Evolutionary conservation across 2,329 filamentous ascomycete genomes (phyloP).

Genomic region (Penicillium sp.): DNA sequence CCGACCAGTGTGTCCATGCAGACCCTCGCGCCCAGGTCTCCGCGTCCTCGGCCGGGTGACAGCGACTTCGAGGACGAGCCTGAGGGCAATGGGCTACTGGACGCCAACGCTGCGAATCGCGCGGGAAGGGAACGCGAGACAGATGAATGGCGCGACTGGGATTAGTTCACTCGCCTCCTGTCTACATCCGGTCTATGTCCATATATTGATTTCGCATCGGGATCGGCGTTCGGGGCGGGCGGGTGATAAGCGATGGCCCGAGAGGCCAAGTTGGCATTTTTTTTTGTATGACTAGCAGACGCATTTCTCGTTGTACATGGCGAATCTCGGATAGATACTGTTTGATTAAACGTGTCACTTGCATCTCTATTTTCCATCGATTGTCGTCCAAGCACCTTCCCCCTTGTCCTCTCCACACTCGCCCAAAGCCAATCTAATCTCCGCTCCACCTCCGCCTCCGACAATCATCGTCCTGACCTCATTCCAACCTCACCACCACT

Average conservation of each 20-base stretch:
- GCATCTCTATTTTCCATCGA: too few relatives aligned
- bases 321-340: too few relatives aligned
- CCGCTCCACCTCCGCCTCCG: neutral
- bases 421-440: constrained; percentile 1
- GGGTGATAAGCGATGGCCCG: constrained; percentile 7
- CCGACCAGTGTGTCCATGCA: constrained; percentile 45
- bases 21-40: constrained; percentile 41
- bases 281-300: constrained; percentile 5
- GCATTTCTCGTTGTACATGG: too few relatives aligned
- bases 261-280: constrained; percentile 12
- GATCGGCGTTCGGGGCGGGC: too few relatives aligned
- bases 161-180: constrained; percentile 24
- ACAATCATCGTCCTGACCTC: constrained; percentile 2
- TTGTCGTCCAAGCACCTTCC: too few relatives aligned
- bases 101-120: constrained; percentile 16
- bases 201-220: constrained; percentile 4
- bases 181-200: neutral
- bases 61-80: constrained; percentile 34
- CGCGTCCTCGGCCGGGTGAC: constrained; percentile 36
- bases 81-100: constrained; percentile 24
- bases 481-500: constrained; percentile 1
- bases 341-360: too few relatives aligned
- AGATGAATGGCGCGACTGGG: constrained; percentile 44
- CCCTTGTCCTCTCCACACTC: too few relatives aligned
- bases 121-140: constrained; percentile 14